These are phyloP conservation scores for Diaporthe ampelina DNA, from an alignment of 2,329 filamentous ascomycete genomes.

Conservation along the genomic window DNA sequence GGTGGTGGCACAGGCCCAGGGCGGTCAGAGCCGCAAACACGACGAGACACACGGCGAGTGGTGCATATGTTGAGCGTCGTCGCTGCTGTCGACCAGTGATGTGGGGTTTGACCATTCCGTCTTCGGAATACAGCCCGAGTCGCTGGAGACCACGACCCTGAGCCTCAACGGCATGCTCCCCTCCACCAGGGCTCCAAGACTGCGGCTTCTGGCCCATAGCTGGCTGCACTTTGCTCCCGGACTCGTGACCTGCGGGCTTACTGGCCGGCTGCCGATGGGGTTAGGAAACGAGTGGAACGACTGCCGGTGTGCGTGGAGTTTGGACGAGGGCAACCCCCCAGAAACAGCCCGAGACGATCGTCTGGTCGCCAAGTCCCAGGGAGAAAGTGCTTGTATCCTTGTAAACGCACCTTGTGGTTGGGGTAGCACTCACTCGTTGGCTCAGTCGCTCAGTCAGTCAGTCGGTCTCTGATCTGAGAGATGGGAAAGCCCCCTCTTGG, in stretches of 20 bases:
- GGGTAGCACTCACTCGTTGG: conserved; percentile 10
- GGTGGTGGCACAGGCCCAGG: conserved; percentile 28
- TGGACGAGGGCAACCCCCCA: conserved; percentile 19
- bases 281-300: conserved; percentile 17
- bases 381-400: conserved; percentile 23
- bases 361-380: conserved; percentile 31
- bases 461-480: neutral
- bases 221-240: neutral
- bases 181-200: neutral
- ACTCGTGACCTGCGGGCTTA: conserved; percentile 19
- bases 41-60: conserved; percentile 21
- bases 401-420: neutral
- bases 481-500: conserved; percentile 6
- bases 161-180: conserved; percentile 23
- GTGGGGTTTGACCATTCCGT: conserved; percentile 19
- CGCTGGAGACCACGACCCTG: conserved; percentile 18
- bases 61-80: neutral
- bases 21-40: conserved; percentile 25
- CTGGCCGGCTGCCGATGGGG: conserved; percentile 14
- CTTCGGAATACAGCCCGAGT: conserved; percentile 21
- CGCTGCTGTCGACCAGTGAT: neutral
- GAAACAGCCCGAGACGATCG: conserved; percentile 27
- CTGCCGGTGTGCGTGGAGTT: conserved; percentile 28
- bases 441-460: neutral
- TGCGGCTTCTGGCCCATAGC: conserved; percentile 3